These are phyloP conservation scores for Mycena galericulata DNA, from an alignment of 768 basidiomycete species.

Conservation along the genomic window DNA sequence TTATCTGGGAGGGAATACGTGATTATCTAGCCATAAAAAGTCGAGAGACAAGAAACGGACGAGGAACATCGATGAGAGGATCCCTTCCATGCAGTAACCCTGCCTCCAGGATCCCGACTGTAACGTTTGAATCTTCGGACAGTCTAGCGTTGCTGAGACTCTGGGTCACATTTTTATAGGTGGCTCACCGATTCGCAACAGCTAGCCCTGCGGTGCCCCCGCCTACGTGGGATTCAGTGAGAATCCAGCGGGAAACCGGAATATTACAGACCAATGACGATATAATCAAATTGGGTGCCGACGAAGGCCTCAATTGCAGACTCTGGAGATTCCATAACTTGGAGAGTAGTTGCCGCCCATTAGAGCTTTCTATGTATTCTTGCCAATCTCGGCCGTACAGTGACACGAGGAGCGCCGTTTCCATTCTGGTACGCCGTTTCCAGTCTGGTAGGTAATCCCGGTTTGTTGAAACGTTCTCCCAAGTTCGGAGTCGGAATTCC, in stretches of 20 bases:
- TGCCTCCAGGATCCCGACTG: slow-evolving; percentile 25
- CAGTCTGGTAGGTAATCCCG: too few relatives aligned
- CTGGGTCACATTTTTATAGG: too few relatives aligned
- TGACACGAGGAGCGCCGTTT: too few relatives aligned
- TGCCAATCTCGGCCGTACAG: too few relatives aligned
- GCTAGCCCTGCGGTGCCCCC: slow-evolving; percentile 22
- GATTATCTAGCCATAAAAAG: neutral
- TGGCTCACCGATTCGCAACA: neutral
- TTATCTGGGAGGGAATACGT: neutral
- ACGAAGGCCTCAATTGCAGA: slow-evolving; percentile 25
- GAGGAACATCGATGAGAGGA: slow-evolving; percentile 14
- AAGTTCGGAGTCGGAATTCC: too few relatives aligned
- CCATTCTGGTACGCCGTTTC: too few relatives aligned
- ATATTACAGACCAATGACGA: slow-evolving; percentile 11
- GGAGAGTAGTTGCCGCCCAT: too few relatives aligned
- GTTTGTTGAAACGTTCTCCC: too few relatives aligned
- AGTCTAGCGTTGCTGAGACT: too few relatives aligned
- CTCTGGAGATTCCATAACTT: neutral
- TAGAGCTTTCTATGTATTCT: too few relatives aligned
- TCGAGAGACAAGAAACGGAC: neutral
- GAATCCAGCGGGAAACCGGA: neutral
- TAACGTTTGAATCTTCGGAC: neutral
- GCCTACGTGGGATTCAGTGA: neutral
- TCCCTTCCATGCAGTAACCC: slow-evolving; percentile 15
- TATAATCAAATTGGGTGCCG: slow-evolving; percentile 10